Evolutionary conservation across 129 eudicot species (phyloP).

Genomic region (Smallanthus sonchifolius): DNA sequence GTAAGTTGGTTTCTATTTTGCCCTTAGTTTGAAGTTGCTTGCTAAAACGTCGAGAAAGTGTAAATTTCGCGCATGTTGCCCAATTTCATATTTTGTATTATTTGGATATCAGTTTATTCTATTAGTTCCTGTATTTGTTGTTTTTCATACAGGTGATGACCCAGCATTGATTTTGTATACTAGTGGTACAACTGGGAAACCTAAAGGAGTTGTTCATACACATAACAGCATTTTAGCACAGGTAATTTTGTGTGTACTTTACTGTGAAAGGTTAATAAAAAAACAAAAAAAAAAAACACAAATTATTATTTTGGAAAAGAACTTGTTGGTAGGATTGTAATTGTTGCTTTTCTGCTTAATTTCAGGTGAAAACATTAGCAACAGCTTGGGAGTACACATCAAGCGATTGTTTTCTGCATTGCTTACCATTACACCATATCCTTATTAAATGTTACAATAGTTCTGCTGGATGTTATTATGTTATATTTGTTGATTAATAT

Average conservation of each 20-base stretch:
- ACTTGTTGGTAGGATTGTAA: not conserved
- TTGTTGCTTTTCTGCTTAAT: slow-evolving; percentile 13
- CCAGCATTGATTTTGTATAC: slow-evolving; percentile 92
- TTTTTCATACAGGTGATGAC: slow-evolving; percentile 48
- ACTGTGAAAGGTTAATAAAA: not conserved
- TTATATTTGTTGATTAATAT: not conserved
- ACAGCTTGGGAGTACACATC: slow-evolving; percentile 91
- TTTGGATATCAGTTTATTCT: not conserved
- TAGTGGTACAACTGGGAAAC: slow-evolving; percentile 98
- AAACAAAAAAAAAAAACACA: not conserved
- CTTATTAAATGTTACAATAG: slow-evolving; percentile 19
- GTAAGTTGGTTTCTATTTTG: not conserved
- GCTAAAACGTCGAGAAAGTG: not conserved
- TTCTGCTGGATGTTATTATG: not conserved
- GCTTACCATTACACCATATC: slow-evolving; percentile 99
- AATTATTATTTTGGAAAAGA: not conserved
- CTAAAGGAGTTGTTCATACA: slow-evolving; percentile 97
- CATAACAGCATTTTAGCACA: slow-evolving; percentile 83
- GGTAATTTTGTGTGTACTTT: slow-evolving; percentile 41
- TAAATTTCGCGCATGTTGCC: not conserved
- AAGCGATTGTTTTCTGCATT: slow-evolving; percentile 74
- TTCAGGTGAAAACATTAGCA: slow-evolving; percentile 87
- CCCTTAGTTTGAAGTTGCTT: not conserved
- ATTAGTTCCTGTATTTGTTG: not conserved
- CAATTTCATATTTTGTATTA: not conserved